Conservation (phyloP, 2,329 filamentous ascomycete species). For the Talaromyces pinophilus region DNA sequence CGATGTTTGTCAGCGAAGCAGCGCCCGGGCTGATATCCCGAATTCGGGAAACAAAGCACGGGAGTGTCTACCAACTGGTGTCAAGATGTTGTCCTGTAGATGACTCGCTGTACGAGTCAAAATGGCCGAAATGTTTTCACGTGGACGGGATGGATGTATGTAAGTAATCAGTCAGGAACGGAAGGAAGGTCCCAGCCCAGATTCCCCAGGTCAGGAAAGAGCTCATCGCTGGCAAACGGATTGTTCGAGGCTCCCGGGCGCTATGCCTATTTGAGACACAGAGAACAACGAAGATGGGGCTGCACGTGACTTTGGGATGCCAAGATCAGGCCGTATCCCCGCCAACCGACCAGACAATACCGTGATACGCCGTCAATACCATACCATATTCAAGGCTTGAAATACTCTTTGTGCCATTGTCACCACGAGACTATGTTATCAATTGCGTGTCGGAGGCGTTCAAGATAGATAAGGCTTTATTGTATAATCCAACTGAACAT, state of each 20-base stretch:
- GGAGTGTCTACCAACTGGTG: not conserved
- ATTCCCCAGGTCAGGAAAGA: not conserved
- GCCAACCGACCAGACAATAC: not conserved
- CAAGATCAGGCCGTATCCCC: slow-evolving; percentile 5
- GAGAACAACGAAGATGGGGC: not conserved
- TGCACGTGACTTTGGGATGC: slow-evolving; percentile 2
- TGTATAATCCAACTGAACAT: not conserved
- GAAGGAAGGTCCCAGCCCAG: slow-evolving; percentile 3
- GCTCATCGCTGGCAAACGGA: not conserved
- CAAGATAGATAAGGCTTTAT: not conserved
- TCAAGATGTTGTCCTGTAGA: not conserved
- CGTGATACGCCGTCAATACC: not conserved
- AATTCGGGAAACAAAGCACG: not conserved
- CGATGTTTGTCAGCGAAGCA: not conserved
- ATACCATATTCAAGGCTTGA: not conserved
- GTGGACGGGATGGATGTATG: not conserved
- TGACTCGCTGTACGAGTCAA: no score
- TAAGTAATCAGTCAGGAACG: slow-evolving; percentile 3
- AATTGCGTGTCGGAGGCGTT: not conserved
- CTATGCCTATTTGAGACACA: not conserved
- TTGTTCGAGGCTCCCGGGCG: not conserved
- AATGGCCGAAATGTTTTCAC: not conserved
- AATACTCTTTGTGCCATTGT: not conserved
- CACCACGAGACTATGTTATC: not conserved
- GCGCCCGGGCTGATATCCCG: not conserved